Base-by-base conservation (phyloP, 2,329 filamentous ascomycete species). In the Trichophyton benhamiae region DNA sequence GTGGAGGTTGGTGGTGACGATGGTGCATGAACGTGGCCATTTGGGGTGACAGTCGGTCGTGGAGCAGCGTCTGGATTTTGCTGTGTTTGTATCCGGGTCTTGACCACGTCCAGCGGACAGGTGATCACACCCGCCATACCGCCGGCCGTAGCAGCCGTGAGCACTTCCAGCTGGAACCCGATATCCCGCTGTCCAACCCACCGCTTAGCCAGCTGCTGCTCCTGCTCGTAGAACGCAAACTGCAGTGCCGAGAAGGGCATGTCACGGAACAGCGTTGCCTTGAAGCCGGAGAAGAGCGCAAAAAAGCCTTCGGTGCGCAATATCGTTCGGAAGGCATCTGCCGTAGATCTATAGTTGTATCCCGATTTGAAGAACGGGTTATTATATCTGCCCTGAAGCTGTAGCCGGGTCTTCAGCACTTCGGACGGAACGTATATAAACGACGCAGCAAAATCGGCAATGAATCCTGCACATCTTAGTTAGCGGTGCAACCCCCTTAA, bases 221-320 rank as follows among this genome's bases (percentile, higher is more conserved):
- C 91, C 74, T 97, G 89, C 74, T 99, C 94, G 78, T 96, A 99
- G 72, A 99, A 96, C 69, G 95, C 92, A 75, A 99, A 97, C 71
- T 99, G 94, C 9, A 99, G 77, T 0, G 94, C 94, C 0, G 92
- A 97, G 72, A 96, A 99, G 1, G 94, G 94, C 22, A 99, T 81
- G 69, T 99, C 94, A 62, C 94, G 87, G 76, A 89, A 94, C 2
- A 99, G 83, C 0, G 94, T 99, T 9, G 94, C 94, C 73, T 94
- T 94, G 78, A 95, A 99, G n/a, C 94, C 94, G 68, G 95, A 87
- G 73, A 96, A 99, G 25, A 99, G 82, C 17, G 95, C 94, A 0
- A 83, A 80, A 60, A 90, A 80, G 0, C 94, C 95, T 76, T 99
- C 94, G 48, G 82, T 81, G 44, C 85, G 84, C 15, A 91, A 81